Evolutionary conservation across 768 basidiomycete genomes (phyloP).

Genomic region (Cubamyces lactineus): DNA sequence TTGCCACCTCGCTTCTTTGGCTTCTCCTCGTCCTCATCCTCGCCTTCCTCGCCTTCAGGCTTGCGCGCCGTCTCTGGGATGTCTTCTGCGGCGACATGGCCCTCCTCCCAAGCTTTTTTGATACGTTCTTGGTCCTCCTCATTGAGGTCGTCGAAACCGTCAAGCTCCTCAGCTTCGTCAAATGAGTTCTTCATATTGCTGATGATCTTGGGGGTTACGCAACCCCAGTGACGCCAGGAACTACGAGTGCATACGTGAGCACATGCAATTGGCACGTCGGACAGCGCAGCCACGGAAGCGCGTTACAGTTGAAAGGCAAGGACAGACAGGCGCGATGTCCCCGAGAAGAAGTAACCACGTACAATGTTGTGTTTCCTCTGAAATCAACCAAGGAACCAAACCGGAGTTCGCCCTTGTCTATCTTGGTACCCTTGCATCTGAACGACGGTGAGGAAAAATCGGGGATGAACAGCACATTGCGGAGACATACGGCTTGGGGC

Average conservation of each 20-base stretch:
- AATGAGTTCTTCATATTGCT: slow-evolving; percentile 69
- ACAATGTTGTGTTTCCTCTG: slow-evolving; percentile 71
- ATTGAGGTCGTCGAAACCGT: slow-evolving; percentile 79
- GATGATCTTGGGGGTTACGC: slow-evolving; percentile 70
- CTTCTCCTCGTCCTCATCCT: slow-evolving; percentile 45
- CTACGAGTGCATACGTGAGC: slow-evolving; percentile 39
- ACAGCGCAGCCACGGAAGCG: background rate
- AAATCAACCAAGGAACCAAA: slow-evolving; percentile 78
- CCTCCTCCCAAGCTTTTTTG: slow-evolving; percentile 72
- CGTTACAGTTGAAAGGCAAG: background rate
- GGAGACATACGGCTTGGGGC: slow-evolving; percentile 65
- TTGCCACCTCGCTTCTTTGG: slow-evolving; percentile 32
- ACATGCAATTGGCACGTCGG: background rate
- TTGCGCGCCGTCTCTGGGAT: slow-evolving; percentile 77
- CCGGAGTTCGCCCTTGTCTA: slow-evolving; percentile 74
- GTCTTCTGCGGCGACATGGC: slow-evolving; percentile 81
- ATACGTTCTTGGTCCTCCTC: slow-evolving; percentile 74
- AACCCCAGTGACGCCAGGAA: slow-evolving; percentile 92
- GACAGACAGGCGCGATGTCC: background rate
- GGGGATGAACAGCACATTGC: background rate
- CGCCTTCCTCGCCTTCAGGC: slow-evolving; percentile 45
- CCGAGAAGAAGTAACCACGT: slow-evolving; percentile 30
- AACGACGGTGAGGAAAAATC: slow-evolving; percentile 28
- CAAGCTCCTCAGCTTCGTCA: slow-evolving; percentile 66
- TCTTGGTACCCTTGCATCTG: slow-evolving; percentile 57